Conservation (phyloP, 768 basidiomycete species). For the Tubosaeta sp. region DNA sequence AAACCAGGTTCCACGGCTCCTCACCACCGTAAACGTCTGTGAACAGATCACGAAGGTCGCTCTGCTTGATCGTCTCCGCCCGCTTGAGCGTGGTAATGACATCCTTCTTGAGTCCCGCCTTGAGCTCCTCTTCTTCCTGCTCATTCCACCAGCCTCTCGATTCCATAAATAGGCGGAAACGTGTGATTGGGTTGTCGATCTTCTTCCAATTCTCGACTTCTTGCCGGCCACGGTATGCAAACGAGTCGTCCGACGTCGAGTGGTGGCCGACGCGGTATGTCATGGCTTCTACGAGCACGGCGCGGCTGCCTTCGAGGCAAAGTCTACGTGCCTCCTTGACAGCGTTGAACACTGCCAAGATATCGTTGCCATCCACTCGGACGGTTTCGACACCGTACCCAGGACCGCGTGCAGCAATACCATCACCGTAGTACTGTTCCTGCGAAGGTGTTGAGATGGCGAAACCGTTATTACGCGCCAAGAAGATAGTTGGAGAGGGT, state of each 20-base stretch:
- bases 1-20: constrained; percentile 78
- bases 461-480: constrained; percentile 85
- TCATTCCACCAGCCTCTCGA: constrained; percentile 81
- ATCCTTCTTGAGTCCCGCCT: constrained; percentile 61
- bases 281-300: constrained; percentile 87
- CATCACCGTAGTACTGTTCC: constrained; percentile 90
- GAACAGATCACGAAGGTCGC: constrained; percentile 76
- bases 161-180: constrained; percentile 85
- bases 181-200: constrained; percentile 82
- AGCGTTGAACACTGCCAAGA: constrained; percentile 75
- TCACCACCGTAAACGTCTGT: constrained; percentile 85
- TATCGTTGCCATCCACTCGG: constrained; percentile 91
- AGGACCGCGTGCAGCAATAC: constrained; percentile 87
- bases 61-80: constrained; percentile 66
- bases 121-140: constrained; percentile 67
- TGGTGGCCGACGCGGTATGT: constrained; percentile 94
- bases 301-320: constrained; percentile 74
- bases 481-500: constrained; percentile 67
- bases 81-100: constrained; percentile 76
- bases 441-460: constrained; percentile 90
- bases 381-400: constrained; percentile 89
- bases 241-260: constrained; percentile 93
- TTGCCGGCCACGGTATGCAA: constrained; percentile 82
- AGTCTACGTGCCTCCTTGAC: constrained; percentile 66
- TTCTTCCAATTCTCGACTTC: constrained; percentile 92